Conservation (phyloP, 1,284 basidiomycete species). For the Tetrapyrgos nigripes region DNA sequence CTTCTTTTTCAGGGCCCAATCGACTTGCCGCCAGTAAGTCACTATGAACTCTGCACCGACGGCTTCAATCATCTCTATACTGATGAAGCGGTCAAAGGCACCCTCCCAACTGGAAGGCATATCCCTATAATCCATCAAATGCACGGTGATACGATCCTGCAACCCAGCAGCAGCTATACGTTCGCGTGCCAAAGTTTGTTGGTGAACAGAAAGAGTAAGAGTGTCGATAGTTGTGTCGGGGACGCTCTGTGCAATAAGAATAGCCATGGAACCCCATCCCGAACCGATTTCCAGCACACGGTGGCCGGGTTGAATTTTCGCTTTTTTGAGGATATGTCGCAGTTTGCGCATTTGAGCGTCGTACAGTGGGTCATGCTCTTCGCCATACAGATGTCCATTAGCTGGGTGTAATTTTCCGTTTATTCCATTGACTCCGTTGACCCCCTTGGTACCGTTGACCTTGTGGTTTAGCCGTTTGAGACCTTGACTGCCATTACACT, state of each 20-base stretch:
- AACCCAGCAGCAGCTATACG: conserved; percentile 61
- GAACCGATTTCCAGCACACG: conserved; percentile 83
- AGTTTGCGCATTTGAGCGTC: conserved; percentile 74
- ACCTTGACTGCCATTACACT: conserved; percentile 43
- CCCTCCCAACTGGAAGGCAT: conserved; percentile 71
- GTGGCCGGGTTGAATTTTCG: conserved; percentile 61
- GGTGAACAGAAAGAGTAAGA: conserved; percentile 76
- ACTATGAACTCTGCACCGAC: conserved; percentile 75
- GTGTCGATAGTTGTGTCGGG: conserved; percentile 74
- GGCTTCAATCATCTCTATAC: conserved; percentile 84
- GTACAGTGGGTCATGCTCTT: conserved; percentile 59
- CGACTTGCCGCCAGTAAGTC: conserved; percentile 70
- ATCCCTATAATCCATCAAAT: conserved; percentile 78
- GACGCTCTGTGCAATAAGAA: conserved; percentile 60
- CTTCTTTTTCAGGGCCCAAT: conserved; percentile 72
- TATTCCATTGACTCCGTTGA: neutral
- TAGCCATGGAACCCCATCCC: conserved; percentile 83
- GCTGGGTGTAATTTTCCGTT: conserved; percentile 9
- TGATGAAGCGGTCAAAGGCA: conserved; percentile 74
- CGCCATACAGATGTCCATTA: conserved; percentile 5
- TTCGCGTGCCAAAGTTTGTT: conserved; percentile 68
- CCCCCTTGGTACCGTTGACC: conserved; percentile 1
- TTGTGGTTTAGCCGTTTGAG: conserved; percentile 28
- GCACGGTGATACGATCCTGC: conserved; percentile 66
- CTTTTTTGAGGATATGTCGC: conserved; percentile 58